Conservation (phyloP, 257 asterid species). For the Anisodus tanguticus region DNA sequence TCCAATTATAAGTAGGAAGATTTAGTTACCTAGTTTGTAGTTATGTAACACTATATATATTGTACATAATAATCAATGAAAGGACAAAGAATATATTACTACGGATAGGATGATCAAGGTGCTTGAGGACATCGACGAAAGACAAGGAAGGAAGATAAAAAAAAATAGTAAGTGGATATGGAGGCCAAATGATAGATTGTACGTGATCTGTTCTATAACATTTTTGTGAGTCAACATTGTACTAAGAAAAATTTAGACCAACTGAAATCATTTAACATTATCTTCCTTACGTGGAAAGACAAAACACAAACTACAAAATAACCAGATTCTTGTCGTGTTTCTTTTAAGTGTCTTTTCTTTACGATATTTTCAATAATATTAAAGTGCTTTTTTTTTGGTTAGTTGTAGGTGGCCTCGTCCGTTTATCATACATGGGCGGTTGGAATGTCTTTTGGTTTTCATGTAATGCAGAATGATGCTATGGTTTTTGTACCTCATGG, state of each 20-base stretch:
- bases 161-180: conserved; percentile 30
- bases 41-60: too few species aligned
- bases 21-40: too few species aligned
- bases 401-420: neutral
- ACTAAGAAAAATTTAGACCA: neutral
- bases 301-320: neutral
- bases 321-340: neutral
- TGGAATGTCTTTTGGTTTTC: neutral
- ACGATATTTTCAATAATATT: neutral
- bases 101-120: neutral
- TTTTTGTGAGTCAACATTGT: conserved; percentile 35
- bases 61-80: too few species aligned
- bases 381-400: neutral
- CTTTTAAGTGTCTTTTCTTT: neutral
- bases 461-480: neutral
- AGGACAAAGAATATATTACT: too few species aligned
- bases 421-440: neutral
- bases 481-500: neutral
- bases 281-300: conserved; percentile 33
- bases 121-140: neutral
- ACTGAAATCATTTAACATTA: neutral
- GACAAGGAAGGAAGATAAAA: neutral
- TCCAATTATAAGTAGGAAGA: too few species aligned
- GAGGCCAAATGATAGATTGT: conserved; percentile 10
- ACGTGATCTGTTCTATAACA: neutral